Evolutionary conservation across 768 basidiomycete species (phyloP).

Genomic region (Mycena haematopus): DNA sequence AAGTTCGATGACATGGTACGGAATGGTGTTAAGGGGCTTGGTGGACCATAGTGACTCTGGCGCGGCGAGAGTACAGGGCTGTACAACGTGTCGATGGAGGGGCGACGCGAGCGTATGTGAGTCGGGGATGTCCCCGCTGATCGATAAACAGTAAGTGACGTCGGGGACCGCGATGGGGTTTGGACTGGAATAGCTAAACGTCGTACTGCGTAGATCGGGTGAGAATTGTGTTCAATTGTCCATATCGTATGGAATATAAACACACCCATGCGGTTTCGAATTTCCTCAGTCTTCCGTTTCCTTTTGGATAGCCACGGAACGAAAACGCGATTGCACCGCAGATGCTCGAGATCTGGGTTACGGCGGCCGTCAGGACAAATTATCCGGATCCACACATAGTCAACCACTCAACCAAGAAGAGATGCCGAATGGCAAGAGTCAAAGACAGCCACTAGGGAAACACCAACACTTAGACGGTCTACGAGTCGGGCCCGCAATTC

Average conservation of each 20-base stretch:
- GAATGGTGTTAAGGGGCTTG: background rate
- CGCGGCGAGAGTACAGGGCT: conserved; percentile 17
- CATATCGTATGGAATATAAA: too few relatives aligned
- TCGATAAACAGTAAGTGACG: conserved; percentile 1
- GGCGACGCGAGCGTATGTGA: conserved; percentile 16
- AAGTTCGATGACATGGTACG: background rate
- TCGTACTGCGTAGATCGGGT: conserved; percentile 1
- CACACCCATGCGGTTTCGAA: conserved; percentile 16
- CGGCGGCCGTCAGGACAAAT: background rate
- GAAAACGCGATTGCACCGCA: conserved; percentile 29
- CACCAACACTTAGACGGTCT: conserved; percentile 31
- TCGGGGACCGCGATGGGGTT: conserved; percentile 10
- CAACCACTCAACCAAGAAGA: conserved; percentile 31
- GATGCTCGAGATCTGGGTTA: conserved; percentile 24
- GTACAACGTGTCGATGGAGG: conserved; percentile 14
- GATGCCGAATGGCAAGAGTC: conserved; percentile 35
- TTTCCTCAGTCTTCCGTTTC: conserved; percentile 13
- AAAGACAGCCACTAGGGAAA: conserved; percentile 30
- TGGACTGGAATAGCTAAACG: conserved; percentile 14
- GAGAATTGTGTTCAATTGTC: background rate
- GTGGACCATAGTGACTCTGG: background rate
- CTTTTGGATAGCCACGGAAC: conserved; percentile 27
- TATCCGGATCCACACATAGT: background rate
- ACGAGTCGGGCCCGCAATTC: conserved; percentile 32
- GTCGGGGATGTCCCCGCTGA: conserved; percentile 20